Percentiles rank a stretch among this genome's conserved stretches.
phyloP scores from a whole-genome alignment of 2,329 filamentous ascomycete genomes.

The Eurotiales sp. region DNA sequence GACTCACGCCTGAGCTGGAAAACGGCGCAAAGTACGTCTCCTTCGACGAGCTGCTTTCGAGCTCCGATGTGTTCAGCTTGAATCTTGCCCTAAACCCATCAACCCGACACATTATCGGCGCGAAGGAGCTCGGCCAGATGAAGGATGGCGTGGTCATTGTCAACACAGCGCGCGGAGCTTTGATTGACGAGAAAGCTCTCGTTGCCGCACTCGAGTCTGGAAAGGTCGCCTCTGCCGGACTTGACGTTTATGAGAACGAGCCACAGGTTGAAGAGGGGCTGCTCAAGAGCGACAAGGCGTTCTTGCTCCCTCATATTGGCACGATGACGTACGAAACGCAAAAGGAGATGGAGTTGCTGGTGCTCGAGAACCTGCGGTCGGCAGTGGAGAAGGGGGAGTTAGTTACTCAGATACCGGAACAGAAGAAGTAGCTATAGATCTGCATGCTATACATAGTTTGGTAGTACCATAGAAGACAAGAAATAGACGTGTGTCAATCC shows the following conservation, averaged over 20 bases:
- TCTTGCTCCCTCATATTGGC: constrained; percentile 59
- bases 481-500: too few relatives aligned
- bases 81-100: constrained; percentile 44
- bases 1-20: constrained; percentile 39
- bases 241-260: constrained; percentile 48
- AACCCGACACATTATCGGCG: constrained; percentile 45
- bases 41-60: constrained; percentile 45
- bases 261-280: constrained; percentile 47
- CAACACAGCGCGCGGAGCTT: constrained; percentile 42
- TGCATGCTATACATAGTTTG: too few relatives aligned
- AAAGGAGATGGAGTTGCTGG: constrained; percentile 59
- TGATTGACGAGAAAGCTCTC: constrained; percentile 47
- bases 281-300: constrained; percentile 42
- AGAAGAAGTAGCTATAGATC: constrained; percentile 41
- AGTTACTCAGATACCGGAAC: constrained; percentile 60
- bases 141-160: constrained; percentile 44
- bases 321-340: constrained; percentile 59
- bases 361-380: constrained; percentile 55
- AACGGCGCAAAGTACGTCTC: constrained; percentile 42
- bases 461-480: too few relatives aligned
- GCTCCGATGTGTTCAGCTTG: constrained; percentile 44
- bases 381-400: constrained; percentile 56
- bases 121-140: constrained; percentile 43
- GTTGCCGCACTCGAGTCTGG: constrained; percentile 43
- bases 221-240: constrained; percentile 43